Base-by-base conservation (phyloP, 2,329 filamentous ascomycete species). In the Balansia obtecta region DNA sequence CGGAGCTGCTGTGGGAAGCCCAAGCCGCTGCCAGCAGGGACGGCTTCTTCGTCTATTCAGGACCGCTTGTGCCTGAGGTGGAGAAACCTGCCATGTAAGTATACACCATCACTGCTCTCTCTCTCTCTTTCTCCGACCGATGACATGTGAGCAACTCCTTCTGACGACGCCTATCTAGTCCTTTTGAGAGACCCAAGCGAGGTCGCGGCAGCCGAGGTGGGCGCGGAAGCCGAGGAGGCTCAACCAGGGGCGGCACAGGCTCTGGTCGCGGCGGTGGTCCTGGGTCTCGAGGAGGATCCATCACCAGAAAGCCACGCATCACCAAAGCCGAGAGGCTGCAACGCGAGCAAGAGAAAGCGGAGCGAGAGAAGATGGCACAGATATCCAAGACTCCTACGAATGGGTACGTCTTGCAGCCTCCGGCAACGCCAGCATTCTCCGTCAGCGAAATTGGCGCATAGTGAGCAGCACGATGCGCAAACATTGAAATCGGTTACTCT, bases 41-140 rank as follows among this genome's bases (percentile, higher is more conserved):
- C 63, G 93, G 93, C 1, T 98, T 97, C 71, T 98, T 97, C 64
- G 93, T 98, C 1, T 98, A 96, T 68, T 94, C 88, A 53, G 93
- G 93, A 3, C 91, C 91, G 9, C 72, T 98, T 45, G 79, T 97
- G 20, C 86, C 86, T 5, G 89, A 95, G 67, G 86, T 84, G 20
- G 86, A 95, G 68, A 91, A 93, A 68, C 75, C 77, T 37, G 68
- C 72, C 56, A 74, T 55, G 75, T 73, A 51, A 43, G 33, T 18
- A 18, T n/a, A n/a, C n/a, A 11, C 11, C 13, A 16, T 27, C 27
- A 32, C 12, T 11, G 2, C 16, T 22, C 7, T 16, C 18, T 20
- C 6, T 22, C 15, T n/a, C 48, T 32, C 22, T n/a, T n/a, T n/a
- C n/a, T n/a, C n/a, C n/a, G n/a, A n/a, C n/a, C 15, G 4, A 22